Evolutionary conservation across 176 grass and related monocot genomes (phyloP), one percentile per base, ranked within the genome.

Genomic region (Oryza glaberrima): DNA sequence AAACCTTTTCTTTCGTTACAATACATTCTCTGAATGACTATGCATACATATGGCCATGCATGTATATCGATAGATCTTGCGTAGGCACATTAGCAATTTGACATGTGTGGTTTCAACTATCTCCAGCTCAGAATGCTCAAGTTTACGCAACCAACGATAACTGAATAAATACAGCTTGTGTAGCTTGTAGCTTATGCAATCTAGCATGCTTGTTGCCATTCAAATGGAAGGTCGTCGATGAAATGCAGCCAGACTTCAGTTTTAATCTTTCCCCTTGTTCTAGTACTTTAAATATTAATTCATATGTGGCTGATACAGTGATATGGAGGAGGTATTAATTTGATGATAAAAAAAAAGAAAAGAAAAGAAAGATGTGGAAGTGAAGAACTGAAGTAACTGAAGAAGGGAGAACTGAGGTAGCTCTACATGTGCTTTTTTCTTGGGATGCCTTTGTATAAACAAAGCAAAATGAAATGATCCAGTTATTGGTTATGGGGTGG

Each of bases 371-470:
- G 51, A 40, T 32, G 30, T 41, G 7, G 3, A 58, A 58, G 19
- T 8, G 54, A 58, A 19, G 54, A 52, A 52, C 49, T 16, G 49
- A 52, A 8, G 47, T 49, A 44, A 44, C 47, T 49, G 54, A n/a
- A 58, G 16, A 58, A 58, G 54, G 5, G 19, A 58, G 54, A 17
- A 58, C 1, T 58, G 54, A 63, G 20, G 8, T n/a, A 22, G 16
- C 56, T 60, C 56, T 60, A 23, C n/a, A 23, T n/a, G 58, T 63
- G 58, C 58, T 81, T 69, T 69, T 80, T 56, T 52, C 60, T 25
- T 52, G 3, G 67, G 79, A 71, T 71, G 67, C 79, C 79, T 81
- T 81, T 56, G 30, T 9, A 63, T 63, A 23, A 63, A 63, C 20
- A 63, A 63, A 58, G 54, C 54, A 58, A n/a, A 58, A 56, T 56